Evolutionary conservation across 352 stramenopile genomes (phyloP).

Genomic region (Phytopythium sindhum): DNA sequence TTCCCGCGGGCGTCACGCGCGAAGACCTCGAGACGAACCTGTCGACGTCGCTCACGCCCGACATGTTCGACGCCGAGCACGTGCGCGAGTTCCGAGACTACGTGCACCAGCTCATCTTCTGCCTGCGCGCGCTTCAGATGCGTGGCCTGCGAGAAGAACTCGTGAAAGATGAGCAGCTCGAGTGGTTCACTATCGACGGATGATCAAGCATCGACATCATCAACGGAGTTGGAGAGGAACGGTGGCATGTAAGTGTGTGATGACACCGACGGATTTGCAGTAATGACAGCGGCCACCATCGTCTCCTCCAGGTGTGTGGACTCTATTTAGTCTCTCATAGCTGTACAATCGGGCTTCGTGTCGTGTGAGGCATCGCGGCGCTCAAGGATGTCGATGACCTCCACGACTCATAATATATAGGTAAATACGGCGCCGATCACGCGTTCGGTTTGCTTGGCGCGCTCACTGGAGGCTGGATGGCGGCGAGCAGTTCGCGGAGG

Average conservation of each 20-base stretch:
- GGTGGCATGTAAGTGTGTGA: background rate
- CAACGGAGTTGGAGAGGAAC: background rate
- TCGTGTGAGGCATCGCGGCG: background rate
- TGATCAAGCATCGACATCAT: background rate
- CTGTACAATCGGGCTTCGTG: background rate
- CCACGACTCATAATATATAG: slow-evolving; percentile 3
- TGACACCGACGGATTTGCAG: background rate
- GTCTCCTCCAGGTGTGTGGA: background rate
- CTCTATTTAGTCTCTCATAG: background rate
- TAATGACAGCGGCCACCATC: background rate
- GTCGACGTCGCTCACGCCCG: slow-evolving; percentile 34
- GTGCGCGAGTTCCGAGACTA: slow-evolving; percentile 79
- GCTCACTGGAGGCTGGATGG: background rate
- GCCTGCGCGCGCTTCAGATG: slow-evolving; percentile 55
- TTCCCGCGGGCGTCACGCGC: slow-evolving; percentile 46
- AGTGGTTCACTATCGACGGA: slow-evolving; percentile 52
- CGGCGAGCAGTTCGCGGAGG: slow-evolving; percentile 30
- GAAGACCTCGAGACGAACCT: slow-evolving; percentile 55
- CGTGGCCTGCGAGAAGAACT: slow-evolving; percentile 35
- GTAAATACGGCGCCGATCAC: slow-evolving; percentile 1
- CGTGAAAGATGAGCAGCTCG: slow-evolving; percentile 57
- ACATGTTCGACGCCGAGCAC: slow-evolving; percentile 67
- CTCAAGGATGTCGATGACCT: background rate
- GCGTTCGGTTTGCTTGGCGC: background rate
- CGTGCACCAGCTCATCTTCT: slow-evolving; percentile 72